Base-by-base conservation (phyloP, 805 yeast genomes). In the Clavispora vitiphila region DNA sequence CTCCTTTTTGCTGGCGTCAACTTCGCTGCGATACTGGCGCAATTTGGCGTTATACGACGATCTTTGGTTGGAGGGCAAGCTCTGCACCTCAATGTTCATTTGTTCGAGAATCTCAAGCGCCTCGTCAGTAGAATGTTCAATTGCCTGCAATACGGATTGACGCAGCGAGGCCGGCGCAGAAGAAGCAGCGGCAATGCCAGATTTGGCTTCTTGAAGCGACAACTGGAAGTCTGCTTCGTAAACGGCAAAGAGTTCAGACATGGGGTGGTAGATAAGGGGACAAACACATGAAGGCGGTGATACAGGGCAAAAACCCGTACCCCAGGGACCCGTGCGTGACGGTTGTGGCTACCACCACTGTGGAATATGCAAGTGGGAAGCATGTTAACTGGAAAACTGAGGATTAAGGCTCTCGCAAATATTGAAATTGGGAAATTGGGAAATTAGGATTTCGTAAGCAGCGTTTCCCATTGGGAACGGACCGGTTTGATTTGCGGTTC, bases 81-180 rank as follows among this genome's bases (percentile, higher is more conserved):
- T 83, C 57, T 83, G 89, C 2, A 90, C 83, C 59, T 91, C 98
- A 32, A 91, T 72, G 21, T 80, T 80, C 82, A 93, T 82, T 51
- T 91, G 95, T 50, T 90, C 96, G 34, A 88, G 62, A 31, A 86
- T 72, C 56, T 86, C 95, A 41, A 80, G 74, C 27, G 84, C 83
- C 56, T 87, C 96, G 53, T 87, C 96, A n/a, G 84, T 69, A 15
- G 83, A 75, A 35, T 72, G 69, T 55, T 85, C 89, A 2, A 79
- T 73, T 12, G 81, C 77, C 51, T 74, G 74, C 63, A 82, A 67
- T 14, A 81, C 70, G 9, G 65, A 69, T 30, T 73, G 71, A 41
- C 88, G 71, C 39, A 69, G 75, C 37, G 72, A 81, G 16, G 77
- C 77, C 22, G 67, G 62, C 8, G 71, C 65, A 5, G 74, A 71